Percentiles rank a stretch among this genome's conserved stretches.
Evolutionary conservation across 352 stramenopile genomes (phyloP).

Genomic region (Globisporangium takayamanum): DNA sequence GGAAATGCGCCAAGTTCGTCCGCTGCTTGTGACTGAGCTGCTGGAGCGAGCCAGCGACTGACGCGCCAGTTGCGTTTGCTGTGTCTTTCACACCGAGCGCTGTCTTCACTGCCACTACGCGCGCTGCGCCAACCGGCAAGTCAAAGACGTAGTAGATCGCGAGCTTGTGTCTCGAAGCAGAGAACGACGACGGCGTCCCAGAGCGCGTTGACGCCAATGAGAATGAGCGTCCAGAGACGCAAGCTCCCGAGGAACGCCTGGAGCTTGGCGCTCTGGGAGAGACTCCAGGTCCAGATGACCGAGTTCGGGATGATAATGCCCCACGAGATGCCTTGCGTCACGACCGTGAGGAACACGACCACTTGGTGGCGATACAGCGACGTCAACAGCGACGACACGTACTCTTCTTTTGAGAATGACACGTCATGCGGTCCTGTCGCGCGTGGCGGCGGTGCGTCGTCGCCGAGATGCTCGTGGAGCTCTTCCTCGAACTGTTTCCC

Average conservation of each 20-base stretch:
- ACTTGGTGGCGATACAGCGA: slow-evolving; percentile 35
- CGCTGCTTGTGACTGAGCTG: background rate
- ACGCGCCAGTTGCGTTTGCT: too few species aligned
- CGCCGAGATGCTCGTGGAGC: background rate
- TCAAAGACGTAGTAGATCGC: slow-evolving; percentile 1
- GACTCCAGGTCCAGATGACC: slow-evolving; percentile 36
- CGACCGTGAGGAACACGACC: slow-evolving; percentile 21
- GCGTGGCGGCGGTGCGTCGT: background rate
- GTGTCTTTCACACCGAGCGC: background rate
- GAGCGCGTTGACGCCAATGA: slow-evolving; percentile 24
- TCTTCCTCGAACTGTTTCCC: slow-evolving; percentile 5
- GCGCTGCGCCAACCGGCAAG: background rate
- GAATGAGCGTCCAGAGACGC: slow-evolving; percentile 29
- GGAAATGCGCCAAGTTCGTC: slow-evolving; percentile 1
- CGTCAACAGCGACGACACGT: slow-evolving; percentile 15
- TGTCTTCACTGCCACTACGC: background rate
- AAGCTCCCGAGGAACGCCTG: slow-evolving; percentile 36
- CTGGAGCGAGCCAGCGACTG: background rate
- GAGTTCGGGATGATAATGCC: slow-evolving; percentile 44
- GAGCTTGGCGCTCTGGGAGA: slow-evolving; percentile 21
- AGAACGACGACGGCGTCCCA: slow-evolving; percentile 31
- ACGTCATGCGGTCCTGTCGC: background rate
- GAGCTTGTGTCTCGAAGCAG: slow-evolving; percentile 19
- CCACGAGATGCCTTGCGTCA: slow-evolving; percentile 39
- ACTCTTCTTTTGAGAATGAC: slow-evolving; percentile 12